Evolutionary conservation across 129 eudicot species (phyloP), one percentile per base, ranked within the genome.

Genomic region (Tagetes patula): DNA sequence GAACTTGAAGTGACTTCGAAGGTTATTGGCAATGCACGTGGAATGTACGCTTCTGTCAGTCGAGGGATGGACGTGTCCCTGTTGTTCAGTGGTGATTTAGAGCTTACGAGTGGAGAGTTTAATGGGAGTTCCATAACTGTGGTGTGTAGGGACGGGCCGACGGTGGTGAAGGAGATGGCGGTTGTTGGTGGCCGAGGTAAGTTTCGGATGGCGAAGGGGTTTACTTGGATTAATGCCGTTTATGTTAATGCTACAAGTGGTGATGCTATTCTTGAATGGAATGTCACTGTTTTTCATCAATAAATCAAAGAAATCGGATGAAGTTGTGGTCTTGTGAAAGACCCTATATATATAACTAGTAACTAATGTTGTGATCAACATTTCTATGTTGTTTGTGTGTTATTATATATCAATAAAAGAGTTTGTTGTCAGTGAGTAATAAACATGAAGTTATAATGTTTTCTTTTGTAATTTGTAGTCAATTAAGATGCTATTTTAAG

Each of bases 141-240:
- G 72, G 70, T 76, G 45, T 79, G 82, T 30, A 78, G 89, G 75
- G 84, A 85, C 71, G 83, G 84, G 67, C 37, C 81, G 61, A 81
- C 74, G 86, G 13, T 31, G 45, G 67, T 13, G 8, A 76, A 84
- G 34, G 89, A 85, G 77, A 20, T 85, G 75, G 89, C 84, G 75
- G 82, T 85, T 58, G 89, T 85, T 31, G 89, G 89, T 8, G 86
- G 89, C 8, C 55, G 86, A 67, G 84, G 84, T 34, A 80, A 53
- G 80, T 87, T 87, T 41, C 68, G 84, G 83, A 49, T 81, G 72
- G 92, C 87, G 14, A 54, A 69, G 32, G 89, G 92, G 77, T 71
- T 54, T 55, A 73, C 76, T 12, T 13, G 34, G 65, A 50, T 34
- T 48, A 69, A 58, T 20, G 75, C 79, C 8, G 10, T 68, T n/a